Evolutionary conservation across 257 asterid species (phyloP).

Genomic region (Paulownia fortunei): DNA sequence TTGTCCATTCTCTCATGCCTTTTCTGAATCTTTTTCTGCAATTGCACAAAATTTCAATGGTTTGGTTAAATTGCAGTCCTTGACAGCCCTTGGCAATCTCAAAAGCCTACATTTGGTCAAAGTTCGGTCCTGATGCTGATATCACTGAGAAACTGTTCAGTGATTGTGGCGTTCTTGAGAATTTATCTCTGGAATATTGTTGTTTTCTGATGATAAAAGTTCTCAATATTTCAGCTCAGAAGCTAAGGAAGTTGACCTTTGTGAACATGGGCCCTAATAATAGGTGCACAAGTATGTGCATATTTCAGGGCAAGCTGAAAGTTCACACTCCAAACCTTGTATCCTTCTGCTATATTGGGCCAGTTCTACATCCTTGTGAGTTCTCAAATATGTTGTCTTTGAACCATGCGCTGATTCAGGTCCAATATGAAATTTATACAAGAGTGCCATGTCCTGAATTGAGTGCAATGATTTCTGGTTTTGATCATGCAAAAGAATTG

Average conservation of each 20-base stretch:
- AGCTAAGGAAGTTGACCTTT: constrained; percentile 31
- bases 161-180: constrained; percentile 30
- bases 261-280: constrained; percentile 10
- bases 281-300: background rate
- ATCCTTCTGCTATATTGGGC: constrained; percentile 26
- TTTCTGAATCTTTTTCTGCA: background rate
- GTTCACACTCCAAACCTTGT: constrained; percentile 32
- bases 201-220: background rate
- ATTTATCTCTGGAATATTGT: constrained; percentile 30
- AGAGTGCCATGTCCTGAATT: background rate
- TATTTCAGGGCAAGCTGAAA: constrained; percentile 12
- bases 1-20: background rate
- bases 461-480: constrained; percentile 9
- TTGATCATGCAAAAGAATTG: constrained; percentile 1
- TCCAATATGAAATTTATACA: background rate
- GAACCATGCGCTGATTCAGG: background rate
- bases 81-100: constrained; percentile 21
- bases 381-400: constrained; percentile 23
- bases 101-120: constrained; percentile 29
- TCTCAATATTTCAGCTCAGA: constrained; percentile 26
- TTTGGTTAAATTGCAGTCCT: background rate
- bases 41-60: background rate
- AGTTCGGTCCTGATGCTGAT: constrained; percentile 26
- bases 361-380: background rate
- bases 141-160: constrained; percentile 26